A percentile compares a stretch with the other conserved stretches of the same genome.
phyloP scores from a whole-genome alignment of 1,139 yeast genomes.

The Pichia sp. region DNA sequence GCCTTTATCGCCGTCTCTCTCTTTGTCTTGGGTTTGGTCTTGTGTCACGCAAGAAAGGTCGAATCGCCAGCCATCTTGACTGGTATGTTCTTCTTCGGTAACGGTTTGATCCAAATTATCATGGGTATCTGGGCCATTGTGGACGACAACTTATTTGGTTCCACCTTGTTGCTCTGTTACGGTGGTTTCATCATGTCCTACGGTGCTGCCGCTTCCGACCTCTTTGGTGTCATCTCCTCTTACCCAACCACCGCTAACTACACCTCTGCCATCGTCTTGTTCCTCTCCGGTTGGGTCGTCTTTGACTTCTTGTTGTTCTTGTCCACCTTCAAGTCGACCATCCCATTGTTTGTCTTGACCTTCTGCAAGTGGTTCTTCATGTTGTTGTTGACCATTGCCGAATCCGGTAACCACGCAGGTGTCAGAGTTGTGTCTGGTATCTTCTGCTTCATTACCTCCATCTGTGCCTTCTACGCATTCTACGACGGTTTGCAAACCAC shows the following conservation, averaged over 20 bases:
- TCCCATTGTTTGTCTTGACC: conserved; percentile 38
- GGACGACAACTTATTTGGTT: conserved; percentile 44
- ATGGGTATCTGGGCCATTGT: conserved; percentile 64
- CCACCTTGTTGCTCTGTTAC: conserved; percentile 35
- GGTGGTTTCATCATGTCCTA: conserved; percentile 38
- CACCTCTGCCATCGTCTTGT: conserved; percentile 40
- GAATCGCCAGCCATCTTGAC: conserved; percentile 44
- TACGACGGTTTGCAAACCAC: conserved; percentile 26
- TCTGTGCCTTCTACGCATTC: conserved; percentile 39
- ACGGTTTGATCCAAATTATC: conserved; percentile 59
- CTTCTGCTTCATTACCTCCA: conserved; percentile 39
- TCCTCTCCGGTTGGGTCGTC: conserved; percentile 43
- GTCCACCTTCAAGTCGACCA: conserved; percentile 41
- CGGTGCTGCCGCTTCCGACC: conserved; percentile 33
- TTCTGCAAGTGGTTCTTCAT: conserved; percentile 38
- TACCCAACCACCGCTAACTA: conserved; percentile 32
- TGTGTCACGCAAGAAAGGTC: conserved; percentile 50
- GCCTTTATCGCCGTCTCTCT: conserved; percentile 26
- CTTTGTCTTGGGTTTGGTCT: conserved; percentile 35
- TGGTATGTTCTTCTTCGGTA: conserved; percentile 50
- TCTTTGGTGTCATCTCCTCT: conserved; percentile 32
- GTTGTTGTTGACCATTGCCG: conserved; percentile 40
- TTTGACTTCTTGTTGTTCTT: conserved; percentile 40
- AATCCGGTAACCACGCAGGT: conserved; percentile 34
- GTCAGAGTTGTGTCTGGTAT: conserved; percentile 42